Evolutionary conservation across 2,329 filamentous ascomycete species (phyloP).

Genomic region (Cercospora berteroae): DNA sequence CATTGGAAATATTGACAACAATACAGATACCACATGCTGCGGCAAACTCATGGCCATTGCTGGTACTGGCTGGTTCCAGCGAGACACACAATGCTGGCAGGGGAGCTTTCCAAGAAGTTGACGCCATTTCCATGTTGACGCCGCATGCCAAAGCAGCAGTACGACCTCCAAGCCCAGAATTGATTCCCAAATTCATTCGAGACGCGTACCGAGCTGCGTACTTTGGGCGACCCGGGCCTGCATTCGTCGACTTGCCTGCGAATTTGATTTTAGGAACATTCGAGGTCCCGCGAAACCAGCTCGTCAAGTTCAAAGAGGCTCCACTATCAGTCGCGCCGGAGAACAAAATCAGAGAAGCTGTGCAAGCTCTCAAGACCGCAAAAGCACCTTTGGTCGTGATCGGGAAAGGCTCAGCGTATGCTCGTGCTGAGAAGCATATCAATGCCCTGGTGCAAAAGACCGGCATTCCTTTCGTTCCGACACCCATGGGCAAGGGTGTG

Average conservation of each 20-base stretch:
- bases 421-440: conserved; percentile 50
- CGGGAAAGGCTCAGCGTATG: conserved; percentile 58
- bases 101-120: conserved; percentile 58
- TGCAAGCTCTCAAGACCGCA: conserved; percentile 48
- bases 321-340: conserved; percentile 49
- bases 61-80: conserved; percentile 55
- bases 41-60: conserved; percentile 56
- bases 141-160: conserved; percentile 55
- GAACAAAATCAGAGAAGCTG: conserved; percentile 44
- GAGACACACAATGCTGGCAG: conserved; percentile 54
- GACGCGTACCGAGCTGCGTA: conserved; percentile 54
- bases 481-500: conserved; percentile 60
- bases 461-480: conserved; percentile 56
- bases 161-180: conserved; percentile 47
- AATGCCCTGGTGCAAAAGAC: conserved; percentile 48
- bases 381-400: conserved; percentile 54
- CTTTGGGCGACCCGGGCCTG: conserved; percentile 55
- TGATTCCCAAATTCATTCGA: conserved; percentile 48
- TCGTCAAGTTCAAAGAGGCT: conserved; percentile 27
- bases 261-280: conserved; percentile 52
- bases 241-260: conserved; percentile 56
- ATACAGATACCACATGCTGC: conserved; percentile 39
- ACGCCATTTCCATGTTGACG: conserved; percentile 52
- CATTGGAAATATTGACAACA: not conserved
- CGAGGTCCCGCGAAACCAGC: conserved; percentile 26